Evolutionary conservation across 805 yeast genomes (phyloP).

Genomic region (Pichia nakasei): DNA sequence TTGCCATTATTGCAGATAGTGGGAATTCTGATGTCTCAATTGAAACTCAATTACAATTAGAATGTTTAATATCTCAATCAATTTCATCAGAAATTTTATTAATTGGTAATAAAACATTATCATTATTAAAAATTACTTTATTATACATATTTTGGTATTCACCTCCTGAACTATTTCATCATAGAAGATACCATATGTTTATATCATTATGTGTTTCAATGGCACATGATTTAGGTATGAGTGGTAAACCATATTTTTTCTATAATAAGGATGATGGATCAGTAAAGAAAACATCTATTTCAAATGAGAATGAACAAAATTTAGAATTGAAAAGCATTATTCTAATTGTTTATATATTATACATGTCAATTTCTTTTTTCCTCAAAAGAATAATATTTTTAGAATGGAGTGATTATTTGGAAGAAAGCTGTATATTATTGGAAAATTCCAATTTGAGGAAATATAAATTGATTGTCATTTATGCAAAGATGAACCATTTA

Average conservation of each 20-base stretch:
- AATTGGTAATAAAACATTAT: constrained; percentile 61
- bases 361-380: constrained; percentile 57
- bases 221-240: constrained; percentile 69
- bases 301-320: constrained; percentile 30
- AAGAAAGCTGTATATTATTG: constrained; percentile 47
- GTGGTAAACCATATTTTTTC: constrained; percentile 40
- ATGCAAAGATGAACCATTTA: constrained; percentile 49
- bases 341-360: constrained; percentile 49
- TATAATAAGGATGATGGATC: constrained; percentile 33
- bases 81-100: constrained; percentile 53
- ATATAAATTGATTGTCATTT: constrained; percentile 40
- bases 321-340: constrained; percentile 44
- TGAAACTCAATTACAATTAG: constrained; percentile 39
- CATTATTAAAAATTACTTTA: constrained; percentile 53
- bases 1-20: constrained; percentile 38
- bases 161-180: constrained; percentile 72
- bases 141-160: constrained; percentile 72
- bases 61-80: constrained; percentile 43
- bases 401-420: constrained; percentile 57
- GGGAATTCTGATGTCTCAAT: constrained; percentile 21
- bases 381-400: constrained; percentile 54
- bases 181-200: constrained; percentile 67
- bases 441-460: constrained; percentile 28
- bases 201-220: constrained; percentile 56
- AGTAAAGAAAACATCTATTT: constrained; percentile 31